Base-by-base conservation (phyloP, 1,139 yeast genomes). In the Lodderomyces metapsilosis region DNA sequence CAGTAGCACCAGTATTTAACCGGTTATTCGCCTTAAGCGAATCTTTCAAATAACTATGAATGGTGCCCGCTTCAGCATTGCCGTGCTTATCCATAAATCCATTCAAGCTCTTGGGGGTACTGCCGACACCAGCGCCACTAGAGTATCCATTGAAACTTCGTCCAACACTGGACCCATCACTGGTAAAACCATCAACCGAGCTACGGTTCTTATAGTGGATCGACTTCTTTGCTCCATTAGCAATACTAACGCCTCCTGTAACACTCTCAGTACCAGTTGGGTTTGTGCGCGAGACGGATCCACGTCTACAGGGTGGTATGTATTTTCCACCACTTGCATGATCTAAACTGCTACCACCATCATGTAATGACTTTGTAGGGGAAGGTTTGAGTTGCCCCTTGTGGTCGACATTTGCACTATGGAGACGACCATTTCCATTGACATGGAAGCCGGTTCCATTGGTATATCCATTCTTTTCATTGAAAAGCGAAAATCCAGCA, bases 221-320 rank as follows among this genome's bases (percentile, higher is more conserved):
- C 12, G 32, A 28, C 11, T 28, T 28, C 12, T 28, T 28, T n/a
- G 30, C 16, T n/a, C 30, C 30, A 25, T 25, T 25, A 12, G 30
- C 30, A 25, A 25, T 12, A 8, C 16, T 7, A 15, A 28, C 5
- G n/a, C 15, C 15, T 15, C 18, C 18, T 7, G n/a, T 4, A 15
- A 5, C 15, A 4, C 5, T 8, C 15, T 28, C 32, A 7, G 32
- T 10, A 3, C 32, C 32, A 15, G n/a, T 28, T 5, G 32, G 18
- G n/a, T 28, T 24, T 12, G 31, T 6, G 4, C 31, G 30, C 4
- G 48, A 39, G 25, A 37, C 38, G 2, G 76, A 68, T 0, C 71
- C 71, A 56, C 91, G 70, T 54, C 85, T 66, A 56, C 78, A 82
- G 13, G 91, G 92, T 22, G 91, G 91, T 35, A 84, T 66, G 52